Base-by-base conservation (phyloP, 768 basidiomycete genomes). In the Clavulina sp. region DNA sequence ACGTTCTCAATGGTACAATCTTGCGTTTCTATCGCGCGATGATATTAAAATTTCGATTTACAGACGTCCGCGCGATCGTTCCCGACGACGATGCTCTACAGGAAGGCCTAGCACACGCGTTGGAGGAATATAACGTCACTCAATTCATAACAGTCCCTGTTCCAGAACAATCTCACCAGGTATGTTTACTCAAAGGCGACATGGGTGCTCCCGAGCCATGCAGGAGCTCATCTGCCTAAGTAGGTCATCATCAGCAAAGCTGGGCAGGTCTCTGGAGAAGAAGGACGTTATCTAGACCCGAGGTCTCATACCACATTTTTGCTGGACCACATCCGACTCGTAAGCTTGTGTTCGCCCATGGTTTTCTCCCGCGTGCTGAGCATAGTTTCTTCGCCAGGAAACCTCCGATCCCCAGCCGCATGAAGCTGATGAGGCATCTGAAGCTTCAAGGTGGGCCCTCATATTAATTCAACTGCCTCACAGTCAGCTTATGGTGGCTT, bases 41-140 rank as follows among this genome's bases (percentile, higher is more conserved):
- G 48, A 13, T 49, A 16, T 30, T 26, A 6, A 30, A 38, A 6
- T 52, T 53, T 52, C 52, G 49, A 36, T 41, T 36, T 57, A 55
- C 60, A 92, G 93, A 96, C 69, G 77, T 96, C 49, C 84, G 91
- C 60, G 78, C 74, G 63, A 85, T 97, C 63, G 80, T 96, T 61
- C 75, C 76, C 40, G 81, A 92, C 66, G 91, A 97, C 62, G 78
- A 80, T 18, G 69, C 73, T n/a, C 75, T 96, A 41, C 80, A 89
- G 60, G 70, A 73, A 6, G 81, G 82, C 41, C 74, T 93, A 48
- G 70, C 78, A 0, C 84, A 86, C 2, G 82, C 84, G 1, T 65
- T 97, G 52, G 70, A 74, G 48, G 73, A 84, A 54, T 96, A 96
- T 66, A 93, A 96, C 61, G 68, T 85, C 51, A 76, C 77, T 33